These are phyloP conservation scores for Sporothrix globosa DNA, from an alignment of 2,329 filamentous ascomycete species.

Conservation along the genomic window DNA sequence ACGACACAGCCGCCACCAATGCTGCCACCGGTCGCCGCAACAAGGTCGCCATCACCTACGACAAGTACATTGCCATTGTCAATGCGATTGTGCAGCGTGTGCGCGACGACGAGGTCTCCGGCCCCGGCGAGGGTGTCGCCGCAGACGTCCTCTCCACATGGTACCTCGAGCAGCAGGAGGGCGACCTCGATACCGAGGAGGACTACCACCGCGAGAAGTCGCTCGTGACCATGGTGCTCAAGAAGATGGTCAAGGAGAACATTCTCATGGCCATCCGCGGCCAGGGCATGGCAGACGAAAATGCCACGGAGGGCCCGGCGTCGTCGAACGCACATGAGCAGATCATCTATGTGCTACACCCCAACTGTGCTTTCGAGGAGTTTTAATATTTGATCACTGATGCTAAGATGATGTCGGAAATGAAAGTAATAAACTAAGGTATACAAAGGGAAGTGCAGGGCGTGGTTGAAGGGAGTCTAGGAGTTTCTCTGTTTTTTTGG, in stretches of 20 bases:
- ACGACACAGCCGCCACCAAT: constrained; percentile 46
- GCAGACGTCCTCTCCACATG: constrained; percentile 80
- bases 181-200: constrained; percentile 77
- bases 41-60: constrained; percentile 90
- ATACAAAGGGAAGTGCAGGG: not conserved
- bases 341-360: constrained; percentile 86
- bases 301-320: constrained; percentile 34
- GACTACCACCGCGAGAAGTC: constrained; percentile 75
- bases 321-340: constrained; percentile 52
- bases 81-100: constrained; percentile 82
- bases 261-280: constrained; percentile 80
- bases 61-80: constrained; percentile 90
- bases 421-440: constrained; percentile 9
- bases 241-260: constrained; percentile 94
- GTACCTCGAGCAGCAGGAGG: constrained; percentile 92
- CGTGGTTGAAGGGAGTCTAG: constrained; percentile 9
- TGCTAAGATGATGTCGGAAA: not conserved
- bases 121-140: constrained; percentile 78
- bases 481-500: not conserved
- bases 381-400: constrained; percentile 41
- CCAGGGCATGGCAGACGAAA: constrained; percentile 57
- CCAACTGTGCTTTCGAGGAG: constrained; percentile 84
- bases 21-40: constrained; percentile 40
- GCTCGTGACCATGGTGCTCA: constrained; percentile 82
- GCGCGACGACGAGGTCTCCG: constrained; percentile 74